A percentile compares a stretch with the other conserved stretches of the same genome.
These are phyloP conservation scores for Hymenoscyphus repandus DNA, from an alignment of 2,329 filamentous ascomycete species.

Conservation along the genomic window DNA sequence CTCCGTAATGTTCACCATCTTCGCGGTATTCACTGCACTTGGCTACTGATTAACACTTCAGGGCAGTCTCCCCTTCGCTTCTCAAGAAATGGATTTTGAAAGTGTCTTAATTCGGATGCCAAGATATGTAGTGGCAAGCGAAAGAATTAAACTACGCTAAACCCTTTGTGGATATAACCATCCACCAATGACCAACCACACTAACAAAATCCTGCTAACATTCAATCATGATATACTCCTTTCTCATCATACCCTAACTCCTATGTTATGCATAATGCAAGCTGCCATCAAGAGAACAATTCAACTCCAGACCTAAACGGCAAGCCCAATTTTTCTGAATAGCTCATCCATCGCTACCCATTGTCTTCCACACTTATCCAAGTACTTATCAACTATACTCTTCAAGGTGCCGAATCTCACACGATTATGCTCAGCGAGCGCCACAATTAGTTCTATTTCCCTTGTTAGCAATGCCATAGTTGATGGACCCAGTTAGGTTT, in stretches of 20 bases:
- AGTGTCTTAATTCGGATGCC: not conserved
- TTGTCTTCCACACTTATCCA: conserved; percentile 84
- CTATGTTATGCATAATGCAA: not conserved
- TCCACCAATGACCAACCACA: not conserved
- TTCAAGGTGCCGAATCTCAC: conserved; percentile 71
- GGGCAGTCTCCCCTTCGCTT: not conserved
- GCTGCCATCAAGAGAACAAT: not conserved
- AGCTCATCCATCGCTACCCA: conserved; percentile 93
- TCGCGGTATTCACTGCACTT: conserved; percentile 28
- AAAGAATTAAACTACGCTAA: conserved; percentile 9
- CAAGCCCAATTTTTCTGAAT: conserved; percentile 60
- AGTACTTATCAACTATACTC: conserved; percentile 72
- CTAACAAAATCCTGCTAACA: too few species aligned
- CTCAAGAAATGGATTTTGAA: not conserved
- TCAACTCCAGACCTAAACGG: not conserved
- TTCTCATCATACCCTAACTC: conserved; percentile 10
- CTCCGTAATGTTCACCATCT: conserved; percentile 99
- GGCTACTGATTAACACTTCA: not conserved
- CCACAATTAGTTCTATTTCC: conserved; percentile 46
- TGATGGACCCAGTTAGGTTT: not conserved
- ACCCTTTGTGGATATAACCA: not conserved
- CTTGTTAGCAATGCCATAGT: conserved; percentile 20
- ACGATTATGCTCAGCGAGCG: conserved; percentile 77
- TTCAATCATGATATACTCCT: conserved; percentile 22
- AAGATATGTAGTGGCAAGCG: conserved; percentile 7